Base-by-base conservation (phyloP, 2,329 filamentous ascomycete genomes). In the Penicillium vulpinum region DNA sequence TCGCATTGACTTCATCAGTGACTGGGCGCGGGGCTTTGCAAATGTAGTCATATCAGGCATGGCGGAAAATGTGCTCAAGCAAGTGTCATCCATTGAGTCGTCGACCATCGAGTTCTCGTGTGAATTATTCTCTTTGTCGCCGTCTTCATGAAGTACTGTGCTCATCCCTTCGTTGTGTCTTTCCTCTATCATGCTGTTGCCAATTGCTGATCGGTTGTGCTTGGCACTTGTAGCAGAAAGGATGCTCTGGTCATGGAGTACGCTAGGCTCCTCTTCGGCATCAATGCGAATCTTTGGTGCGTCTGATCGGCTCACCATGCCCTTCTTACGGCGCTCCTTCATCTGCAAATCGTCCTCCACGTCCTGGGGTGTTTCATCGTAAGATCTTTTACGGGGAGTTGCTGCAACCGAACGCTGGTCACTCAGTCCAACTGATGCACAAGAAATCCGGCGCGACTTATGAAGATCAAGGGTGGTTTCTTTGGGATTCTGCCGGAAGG, bases 41-140 rank as follows among this genome's bases (percentile, higher is more conserved):
- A 95, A 91, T 67, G 88, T 87, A 21, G 91, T 94, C 85, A 94
- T 85, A 67, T 93, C 91, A 18, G 91, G 91, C 52, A 96, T 85
- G 9, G 91, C 91, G 1, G 93, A 97, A 75, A 97, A 97, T 13
- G 84, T 86, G 78, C 91, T 96, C 71, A 96, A 89, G 68, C 77
- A 76, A 11, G 78, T 78, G 43, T 79, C 74, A 55, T 78, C 75
- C 65, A 75, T 75, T 9, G 66, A 59, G 44, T 76, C 71, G 24
- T 73, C 72, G 52, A 69, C 65, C 50, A 68, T 66, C 21, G 57
- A 62, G 45, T 70, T 38, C 4, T 54, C 67, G 18, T 73, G 62
- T n/a, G 65, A 56, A 13, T 61, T 47, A 44, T 62, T 59, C 36
- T 67, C 63, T 48, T 70, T 63, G 31, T 68, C 59, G 43, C 59